phyloP scores from a whole-genome alignment of 306 rosid species.

The Fragaria ananassa region DNA sequence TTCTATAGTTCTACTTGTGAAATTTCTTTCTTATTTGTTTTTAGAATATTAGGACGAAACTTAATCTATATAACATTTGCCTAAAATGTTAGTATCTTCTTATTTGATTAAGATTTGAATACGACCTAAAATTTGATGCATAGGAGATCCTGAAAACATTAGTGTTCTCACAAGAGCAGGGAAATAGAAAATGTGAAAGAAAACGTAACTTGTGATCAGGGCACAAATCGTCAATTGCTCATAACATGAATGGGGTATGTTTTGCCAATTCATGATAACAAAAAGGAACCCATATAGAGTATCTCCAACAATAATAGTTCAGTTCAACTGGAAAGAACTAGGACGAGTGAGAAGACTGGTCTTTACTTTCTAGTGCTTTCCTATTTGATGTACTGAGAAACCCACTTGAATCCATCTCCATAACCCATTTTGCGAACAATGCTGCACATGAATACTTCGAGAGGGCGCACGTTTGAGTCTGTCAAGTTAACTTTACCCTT shows the following conservation, averaged over 20 bases:
- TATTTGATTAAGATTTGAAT: too few relatives aligned
- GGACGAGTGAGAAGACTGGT: slow-evolving; percentile 29
- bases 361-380: slow-evolving; percentile 18
- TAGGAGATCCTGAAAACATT: not conserved
- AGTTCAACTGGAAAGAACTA: slow-evolving; percentile 34
- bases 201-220: not conserved
- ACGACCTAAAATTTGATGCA: not conserved
- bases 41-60: not conserved
- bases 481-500: slow-evolving; percentile 74
- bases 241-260: not conserved
- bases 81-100: too few relatives aligned
- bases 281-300: not conserved
- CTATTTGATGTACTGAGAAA: slow-evolving; percentile 85
- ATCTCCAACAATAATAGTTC: slow-evolving; percentile 26
- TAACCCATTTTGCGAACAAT: slow-evolving; percentile 91
- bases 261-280: slow-evolving; percentile 8
- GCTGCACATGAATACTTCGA: slow-evolving; percentile 95
- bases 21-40: not conserved
- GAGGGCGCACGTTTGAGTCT: slow-evolving; percentile 71
- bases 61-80: too few relatives aligned
- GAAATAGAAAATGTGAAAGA: not conserved
- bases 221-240: not conserved
- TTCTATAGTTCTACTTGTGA: not conserved
- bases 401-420: slow-evolving; percentile 91
- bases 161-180: not conserved